Percentiles rank a stretch among this genome's conserved stretches.
Conservation (phyloP, 768 basidiomycete species). For the Pleurotus eryngii region DNA sequence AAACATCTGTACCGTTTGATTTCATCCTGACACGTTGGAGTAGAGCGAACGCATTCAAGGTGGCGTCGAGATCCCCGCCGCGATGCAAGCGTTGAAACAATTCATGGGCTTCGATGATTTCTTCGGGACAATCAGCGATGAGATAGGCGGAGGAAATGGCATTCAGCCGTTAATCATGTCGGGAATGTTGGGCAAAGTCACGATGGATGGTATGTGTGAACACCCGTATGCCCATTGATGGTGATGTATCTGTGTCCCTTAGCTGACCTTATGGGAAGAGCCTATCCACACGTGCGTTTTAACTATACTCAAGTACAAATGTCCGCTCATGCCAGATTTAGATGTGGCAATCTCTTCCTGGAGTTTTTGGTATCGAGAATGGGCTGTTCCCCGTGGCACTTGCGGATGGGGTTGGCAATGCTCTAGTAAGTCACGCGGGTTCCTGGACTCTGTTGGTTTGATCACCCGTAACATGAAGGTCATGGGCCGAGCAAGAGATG, state of each 20-base stretch:
- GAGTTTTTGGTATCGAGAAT: conserved; percentile 15
- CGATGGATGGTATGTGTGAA: conserved; percentile 10
- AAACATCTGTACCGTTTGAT: conserved; percentile 17
- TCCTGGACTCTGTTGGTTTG: background rate
- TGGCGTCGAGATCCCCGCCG: conserved; percentile 19
- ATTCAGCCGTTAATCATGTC: conserved; percentile 32
- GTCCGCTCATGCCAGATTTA: conserved; percentile 12
- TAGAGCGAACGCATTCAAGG: conserved; percentile 24
- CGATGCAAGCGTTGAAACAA: conserved; percentile 20
- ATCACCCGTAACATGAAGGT: conserved; percentile 16
- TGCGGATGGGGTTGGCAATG: conserved; percentile 28
- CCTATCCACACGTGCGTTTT: background rate
- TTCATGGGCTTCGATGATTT: conserved; percentile 28
- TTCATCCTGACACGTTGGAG: conserved; percentile 16
- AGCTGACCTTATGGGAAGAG: conserved; percentile 5
- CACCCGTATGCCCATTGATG: conserved; percentile 18
- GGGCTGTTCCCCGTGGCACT: conserved; percentile 22
- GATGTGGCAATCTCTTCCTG: background rate
- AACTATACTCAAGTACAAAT: conserved; percentile 40
- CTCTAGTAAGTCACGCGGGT: conserved; percentile 18
- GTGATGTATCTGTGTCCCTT: conserved; percentile 21
- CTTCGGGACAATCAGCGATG: conserved; percentile 20
- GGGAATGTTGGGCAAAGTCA: conserved; percentile 22
- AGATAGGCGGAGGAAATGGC: conserved; percentile 44
- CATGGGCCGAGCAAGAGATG: conserved; percentile 42